Conservation (phyloP, 208 protist species). For the Chromosphaera perkinsii region DNA sequence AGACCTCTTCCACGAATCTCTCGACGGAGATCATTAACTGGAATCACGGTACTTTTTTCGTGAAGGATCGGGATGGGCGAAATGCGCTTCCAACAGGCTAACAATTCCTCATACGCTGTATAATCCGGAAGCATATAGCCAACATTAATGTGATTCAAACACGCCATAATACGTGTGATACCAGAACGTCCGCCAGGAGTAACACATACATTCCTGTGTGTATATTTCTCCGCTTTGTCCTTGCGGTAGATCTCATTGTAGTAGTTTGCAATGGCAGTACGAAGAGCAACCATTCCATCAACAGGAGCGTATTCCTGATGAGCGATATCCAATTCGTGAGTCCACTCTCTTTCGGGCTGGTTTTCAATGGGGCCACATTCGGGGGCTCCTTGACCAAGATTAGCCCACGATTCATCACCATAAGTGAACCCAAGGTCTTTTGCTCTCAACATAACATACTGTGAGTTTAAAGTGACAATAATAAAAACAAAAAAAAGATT, state of each 20-base stretch:
- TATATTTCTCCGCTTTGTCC: background rate
- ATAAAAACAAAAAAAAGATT: background rate
- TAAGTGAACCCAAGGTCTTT: background rate
- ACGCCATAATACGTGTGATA: constrained; percentile 1
- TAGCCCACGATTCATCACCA: background rate
- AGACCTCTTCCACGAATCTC: background rate
- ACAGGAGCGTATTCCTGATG: constrained; percentile 8
- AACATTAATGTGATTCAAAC: background rate
- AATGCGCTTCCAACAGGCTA: background rate
- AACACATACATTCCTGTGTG: background rate
- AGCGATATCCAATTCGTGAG: background rate
- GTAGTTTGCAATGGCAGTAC: background rate
- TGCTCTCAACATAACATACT: background rate
- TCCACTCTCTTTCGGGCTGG: background rate
- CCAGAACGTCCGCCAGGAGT: background rate
- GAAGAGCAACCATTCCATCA: background rate
- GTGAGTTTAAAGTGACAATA: background rate
- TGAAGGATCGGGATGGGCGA: background rate
- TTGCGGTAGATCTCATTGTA: constrained; percentile 5
- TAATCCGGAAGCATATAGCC: constrained; percentile 3
- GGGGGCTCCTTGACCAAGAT: constrained; percentile 4
- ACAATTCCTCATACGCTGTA: background rate
- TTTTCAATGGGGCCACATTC: background rate
- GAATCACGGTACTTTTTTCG: background rate
- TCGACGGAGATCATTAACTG: background rate